Percentiles rank a stretch among this genome's conserved stretches.
Conservation (phyloP, 805 yeast genomes). For the Wickerhamiella alocasiicola region DNA sequence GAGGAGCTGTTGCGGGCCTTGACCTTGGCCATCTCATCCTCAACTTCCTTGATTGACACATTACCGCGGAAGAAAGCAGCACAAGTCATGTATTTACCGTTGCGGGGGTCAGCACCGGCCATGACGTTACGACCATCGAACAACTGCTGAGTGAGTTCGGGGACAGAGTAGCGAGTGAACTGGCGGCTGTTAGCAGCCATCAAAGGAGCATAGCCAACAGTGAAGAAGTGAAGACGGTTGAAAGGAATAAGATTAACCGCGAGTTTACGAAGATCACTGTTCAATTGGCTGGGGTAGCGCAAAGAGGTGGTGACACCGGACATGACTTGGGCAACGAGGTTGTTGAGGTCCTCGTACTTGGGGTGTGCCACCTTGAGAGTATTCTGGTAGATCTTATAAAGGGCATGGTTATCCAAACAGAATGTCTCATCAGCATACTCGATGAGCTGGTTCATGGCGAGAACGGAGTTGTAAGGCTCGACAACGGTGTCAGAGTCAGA, state of each 20-base stretch:
- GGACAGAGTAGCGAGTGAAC: constrained; percentile 76
- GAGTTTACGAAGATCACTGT: constrained; percentile 82
- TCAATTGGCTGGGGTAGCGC: constrained; percentile 91
- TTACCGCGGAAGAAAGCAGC: constrained; percentile 94
- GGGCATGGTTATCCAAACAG: constrained; percentile 92
- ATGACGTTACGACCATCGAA: constrained; percentile 86
- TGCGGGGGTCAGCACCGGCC: constrained; percentile 92
- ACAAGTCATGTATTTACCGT: constrained; percentile 84
- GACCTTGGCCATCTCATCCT: constrained; percentile 81
- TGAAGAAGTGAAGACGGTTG: constrained; percentile 92
- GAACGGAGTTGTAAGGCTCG: constrained; percentile 89
- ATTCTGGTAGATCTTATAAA: constrained; percentile 78
- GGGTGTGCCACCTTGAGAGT: constrained; percentile 75
- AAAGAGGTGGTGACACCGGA: constrained; percentile 91
- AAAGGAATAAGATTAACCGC: constrained; percentile 93
- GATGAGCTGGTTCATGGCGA: constrained; percentile 84
- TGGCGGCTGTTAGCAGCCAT: constrained; percentile 71
- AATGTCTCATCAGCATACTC: constrained; percentile 88
- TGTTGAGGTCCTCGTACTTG: constrained; percentile 66
- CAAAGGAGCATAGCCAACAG: constrained; percentile 91
- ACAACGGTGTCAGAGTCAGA: constrained; percentile 86
- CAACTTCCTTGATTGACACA: constrained; percentile 87
- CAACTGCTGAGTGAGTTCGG: constrained; percentile 91
- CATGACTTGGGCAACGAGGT: constrained; percentile 82
- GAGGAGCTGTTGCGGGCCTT: constrained; percentile 72